Evolutionary conservation across 2,329 filamentous ascomycete species (phyloP), one percentile per base, ranked within the genome.

Genomic region (Arthrobotrys iridis): DNA sequence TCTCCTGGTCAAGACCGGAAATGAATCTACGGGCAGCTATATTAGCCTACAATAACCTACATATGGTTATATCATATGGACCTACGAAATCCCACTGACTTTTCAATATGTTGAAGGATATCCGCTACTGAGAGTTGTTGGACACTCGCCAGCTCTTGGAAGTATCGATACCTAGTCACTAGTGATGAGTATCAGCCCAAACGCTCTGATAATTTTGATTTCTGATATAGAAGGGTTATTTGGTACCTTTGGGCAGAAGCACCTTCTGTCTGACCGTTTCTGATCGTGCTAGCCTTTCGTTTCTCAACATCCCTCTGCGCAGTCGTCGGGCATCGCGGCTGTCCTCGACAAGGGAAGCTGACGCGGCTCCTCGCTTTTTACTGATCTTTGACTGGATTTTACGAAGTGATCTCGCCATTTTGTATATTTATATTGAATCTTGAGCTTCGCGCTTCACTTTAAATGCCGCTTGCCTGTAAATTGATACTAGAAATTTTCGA

Each of bases 351-450:
- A 75, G 57, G 7, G 71, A 55, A 8, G 62, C 68, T 2, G 71
- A 75, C 20, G 71, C 40, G 7, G 45, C 57, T 5, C 71, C 71
- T 4, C 71, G 55, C 26, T 75, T 75, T 26, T 62, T 48, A 20
- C 68, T 67, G 40, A 75, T 64, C 18, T 75, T 35, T 1, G 71
- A 46, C 45, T 75, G 71, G 4, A 75, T 75, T 41, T 75, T 75
- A 13, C 71, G 62, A 4, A 75, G 63, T n/a, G 71, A 67, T 37
- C 24, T 63, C 11, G 63, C 45, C 71, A 75, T 75, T 11, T 45
- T 63, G 62, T 10, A 48, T 4, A n/a, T n/a, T n/a, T n/a, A n/a
- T n/a, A n/a, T n/a, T n/a, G 3, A 11, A 15, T n/a, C 4, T 24
- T 15, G 11, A 15, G 5, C 8, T 1, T n/a, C n/a, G 24, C 11